These are phyloP conservation scores for Purpureocillium takamizusanense DNA, from an alignment of 2,329 filamentous ascomycete genomes.

Conservation along the genomic window DNA sequence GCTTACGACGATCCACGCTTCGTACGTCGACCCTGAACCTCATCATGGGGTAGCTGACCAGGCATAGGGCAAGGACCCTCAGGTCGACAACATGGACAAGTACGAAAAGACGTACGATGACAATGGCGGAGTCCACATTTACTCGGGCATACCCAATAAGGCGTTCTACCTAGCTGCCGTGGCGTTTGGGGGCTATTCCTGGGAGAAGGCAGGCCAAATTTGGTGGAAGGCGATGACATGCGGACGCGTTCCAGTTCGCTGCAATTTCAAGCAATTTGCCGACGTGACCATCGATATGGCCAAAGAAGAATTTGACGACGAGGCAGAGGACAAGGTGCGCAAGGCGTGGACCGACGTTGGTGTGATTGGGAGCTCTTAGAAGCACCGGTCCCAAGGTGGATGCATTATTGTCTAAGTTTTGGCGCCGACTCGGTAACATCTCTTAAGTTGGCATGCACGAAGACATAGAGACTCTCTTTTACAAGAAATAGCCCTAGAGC, in stretches of 20 bases:
- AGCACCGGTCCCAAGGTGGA: neutral
- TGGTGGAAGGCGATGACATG: slow-evolving; percentile 42
- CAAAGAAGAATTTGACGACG: slow-evolving; percentile 29
- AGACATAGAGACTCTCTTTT: too few relatives aligned
- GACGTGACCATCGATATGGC: slow-evolving; percentile 38
- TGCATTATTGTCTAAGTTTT: neutral
- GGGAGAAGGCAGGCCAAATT: slow-evolving; percentile 43
- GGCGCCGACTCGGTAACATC: too few relatives aligned
- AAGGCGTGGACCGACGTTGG: slow-evolving; percentile 40
- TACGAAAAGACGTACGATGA: slow-evolving; percentile 32
- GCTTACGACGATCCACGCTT: slow-evolving; percentile 44
- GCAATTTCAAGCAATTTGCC: slow-evolving; percentile 39
- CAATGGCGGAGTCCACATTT: slow-evolving; percentile 45
- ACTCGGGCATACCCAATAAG: slow-evolving; percentile 48
- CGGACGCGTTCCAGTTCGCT: slow-evolving; percentile 28
- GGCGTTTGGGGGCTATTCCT: slow-evolving; percentile 42
- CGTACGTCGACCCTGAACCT: slow-evolving; percentile 19
- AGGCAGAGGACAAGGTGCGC: slow-evolving; percentile 32
- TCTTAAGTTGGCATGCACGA: too few relatives aligned
- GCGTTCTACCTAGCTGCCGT: slow-evolving; percentile 42
- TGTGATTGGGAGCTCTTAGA: slow-evolving; percentile 19
- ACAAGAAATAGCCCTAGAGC: too few relatives aligned
- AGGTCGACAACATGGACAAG: slow-evolving; percentile 37
- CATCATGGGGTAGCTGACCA: neutral
- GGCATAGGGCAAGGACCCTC: slow-evolving; percentile 39